A percentile compares a stretch with the other conserved stretches of the same genome.
phyloP scores from a whole-genome alignment of 2,329 filamentous ascomycete genomes.

The Monosporascus sp. region DNA sequence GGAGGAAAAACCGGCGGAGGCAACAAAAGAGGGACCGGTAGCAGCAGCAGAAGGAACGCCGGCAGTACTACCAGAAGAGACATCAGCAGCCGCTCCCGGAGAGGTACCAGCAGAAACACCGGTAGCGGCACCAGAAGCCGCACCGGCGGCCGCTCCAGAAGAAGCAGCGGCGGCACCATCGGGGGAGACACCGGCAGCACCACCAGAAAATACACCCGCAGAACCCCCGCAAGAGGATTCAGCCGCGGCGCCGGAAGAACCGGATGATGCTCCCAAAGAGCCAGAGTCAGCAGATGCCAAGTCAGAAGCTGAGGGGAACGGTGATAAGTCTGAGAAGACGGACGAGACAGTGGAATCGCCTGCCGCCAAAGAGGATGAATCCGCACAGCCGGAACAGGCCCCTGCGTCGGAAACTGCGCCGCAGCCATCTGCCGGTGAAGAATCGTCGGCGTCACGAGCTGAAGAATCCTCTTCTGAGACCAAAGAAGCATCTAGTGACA shows the following conservation, averaged over 20 bases:
- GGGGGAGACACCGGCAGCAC: background rate
- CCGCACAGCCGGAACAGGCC: background rate
- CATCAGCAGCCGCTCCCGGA: background rate
- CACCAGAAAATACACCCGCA: background rate
- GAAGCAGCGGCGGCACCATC: background rate
- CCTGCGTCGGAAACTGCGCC: background rate
- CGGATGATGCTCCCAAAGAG: background rate
- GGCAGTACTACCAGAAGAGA: background rate
- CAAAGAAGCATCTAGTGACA: background rate
- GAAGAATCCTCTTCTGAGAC: background rate
- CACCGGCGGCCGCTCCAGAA: background rate
- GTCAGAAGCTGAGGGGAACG: background rate
- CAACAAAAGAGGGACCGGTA: background rate
- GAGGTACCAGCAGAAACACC: background rate
- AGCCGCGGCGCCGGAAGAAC: background rate
- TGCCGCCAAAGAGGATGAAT: slow-evolving; percentile 3
- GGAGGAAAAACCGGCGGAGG: background rate
- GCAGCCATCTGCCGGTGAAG: background rate
- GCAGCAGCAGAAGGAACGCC: background rate
- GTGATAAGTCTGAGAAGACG: background rate
- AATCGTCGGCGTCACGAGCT: background rate
- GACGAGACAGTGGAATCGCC: slow-evolving; percentile 8
- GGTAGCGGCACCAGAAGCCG: background rate
- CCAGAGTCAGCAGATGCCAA: slow-evolving; percentile 1
- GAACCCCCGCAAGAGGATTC: background rate